Conservation (phyloP, 2,329 filamentous ascomycete genomes). For the Colletotrichum gigasporum region DNA sequence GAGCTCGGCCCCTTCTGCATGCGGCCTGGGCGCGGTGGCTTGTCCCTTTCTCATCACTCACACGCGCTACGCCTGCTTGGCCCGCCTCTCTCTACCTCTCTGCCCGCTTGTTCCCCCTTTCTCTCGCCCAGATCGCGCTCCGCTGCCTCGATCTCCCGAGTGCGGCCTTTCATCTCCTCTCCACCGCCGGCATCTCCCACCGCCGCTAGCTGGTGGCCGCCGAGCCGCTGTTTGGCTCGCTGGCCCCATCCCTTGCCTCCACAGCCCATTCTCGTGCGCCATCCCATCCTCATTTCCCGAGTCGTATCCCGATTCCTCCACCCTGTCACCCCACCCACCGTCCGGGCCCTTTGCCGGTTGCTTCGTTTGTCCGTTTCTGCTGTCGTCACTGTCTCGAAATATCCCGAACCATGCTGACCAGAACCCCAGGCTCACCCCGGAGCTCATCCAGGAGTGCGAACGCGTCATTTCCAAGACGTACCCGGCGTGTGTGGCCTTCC, state of each 20-base stretch:
- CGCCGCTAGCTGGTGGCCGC: slow-evolving; percentile 20
- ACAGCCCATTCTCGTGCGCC: slow-evolving; percentile 12
- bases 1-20: slow-evolving; percentile 32
- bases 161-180: slow-evolving; percentile 3
- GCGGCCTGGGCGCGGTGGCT: slow-evolving; percentile 32
- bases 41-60: slow-evolving; percentile 17
- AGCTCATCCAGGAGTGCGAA: slow-evolving; percentile 68
- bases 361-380: neutral
- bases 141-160: slow-evolving; percentile 27
- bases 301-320: slow-evolving; percentile 18
- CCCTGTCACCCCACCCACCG: slow-evolving; percentile 21
- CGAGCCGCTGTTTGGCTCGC: slow-evolving; percentile 9
- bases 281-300: slow-evolving; percentile 29
- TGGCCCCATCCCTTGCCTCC: slow-evolving; percentile 5
- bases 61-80: slow-evolving; percentile 3
- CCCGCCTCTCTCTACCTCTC: slow-evolving; percentile 3
- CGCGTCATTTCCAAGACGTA: slow-evolving; percentile 69
- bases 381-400: neutral
- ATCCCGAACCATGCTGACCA: slow-evolving; percentile 9
- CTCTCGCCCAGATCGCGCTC: slow-evolving; percentile 6
- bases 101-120: neutral
- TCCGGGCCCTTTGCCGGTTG: slow-evolving; percentile 17
- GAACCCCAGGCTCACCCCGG: slow-evolving; percentile 58
- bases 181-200: slow-evolving; percentile 23
- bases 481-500: slow-evolving; percentile 69